These are phyloP conservation scores for Trichoderma harzianum DNA, from an alignment of 2,329 filamentous ascomycete species.

Conservation along the genomic window DNA sequence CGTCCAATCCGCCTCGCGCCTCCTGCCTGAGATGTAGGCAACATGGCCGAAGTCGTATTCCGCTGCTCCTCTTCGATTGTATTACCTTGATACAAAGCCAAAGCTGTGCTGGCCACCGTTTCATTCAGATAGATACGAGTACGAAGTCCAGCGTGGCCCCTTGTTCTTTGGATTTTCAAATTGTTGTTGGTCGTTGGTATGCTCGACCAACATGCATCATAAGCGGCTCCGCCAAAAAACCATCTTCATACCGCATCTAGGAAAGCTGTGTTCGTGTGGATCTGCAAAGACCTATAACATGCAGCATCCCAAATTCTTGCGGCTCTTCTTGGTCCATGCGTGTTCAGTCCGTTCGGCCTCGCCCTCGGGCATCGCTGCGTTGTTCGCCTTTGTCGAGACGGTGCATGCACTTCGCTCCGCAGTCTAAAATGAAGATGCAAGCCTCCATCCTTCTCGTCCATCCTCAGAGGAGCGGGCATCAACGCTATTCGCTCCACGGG, in stretches of 20 bases:
- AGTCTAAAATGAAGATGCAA: conserved; percentile 13
- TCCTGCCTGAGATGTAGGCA: not conserved
- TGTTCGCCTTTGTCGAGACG: not conserved
- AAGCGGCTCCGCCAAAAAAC: conserved; percentile 12
- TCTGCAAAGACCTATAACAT: conserved; percentile 1
- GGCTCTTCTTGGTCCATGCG: conserved; percentile 4
- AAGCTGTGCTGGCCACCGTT: not conserved
- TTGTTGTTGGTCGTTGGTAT: conserved; percentile 9
- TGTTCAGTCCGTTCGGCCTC: not conserved
- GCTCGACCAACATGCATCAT: conserved; percentile 6
- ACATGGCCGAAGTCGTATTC: not conserved
- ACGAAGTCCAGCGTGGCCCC: not conserved
- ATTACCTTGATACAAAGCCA: not conserved
- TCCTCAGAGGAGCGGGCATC: conserved; percentile 10
- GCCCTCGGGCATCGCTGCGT: conserved; percentile 4
- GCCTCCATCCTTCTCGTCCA: conserved; percentile 7
- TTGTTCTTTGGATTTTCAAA: not conserved
- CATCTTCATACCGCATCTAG: not conserved
- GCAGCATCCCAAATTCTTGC: not conserved
- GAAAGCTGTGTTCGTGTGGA: conserved; percentile 1
- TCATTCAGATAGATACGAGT: not conserved
- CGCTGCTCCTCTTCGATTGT: not conserved
- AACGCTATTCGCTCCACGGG: not conserved
- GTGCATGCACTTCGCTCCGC: not conserved
- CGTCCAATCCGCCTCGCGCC: not conserved